Percentiles rank a stretch among this genome's conserved stretches.
Evolutionary conservation across 2,329 filamentous ascomycete genomes (phyloP).

Genomic region (Aspergillus puulaauensis): DNA sequence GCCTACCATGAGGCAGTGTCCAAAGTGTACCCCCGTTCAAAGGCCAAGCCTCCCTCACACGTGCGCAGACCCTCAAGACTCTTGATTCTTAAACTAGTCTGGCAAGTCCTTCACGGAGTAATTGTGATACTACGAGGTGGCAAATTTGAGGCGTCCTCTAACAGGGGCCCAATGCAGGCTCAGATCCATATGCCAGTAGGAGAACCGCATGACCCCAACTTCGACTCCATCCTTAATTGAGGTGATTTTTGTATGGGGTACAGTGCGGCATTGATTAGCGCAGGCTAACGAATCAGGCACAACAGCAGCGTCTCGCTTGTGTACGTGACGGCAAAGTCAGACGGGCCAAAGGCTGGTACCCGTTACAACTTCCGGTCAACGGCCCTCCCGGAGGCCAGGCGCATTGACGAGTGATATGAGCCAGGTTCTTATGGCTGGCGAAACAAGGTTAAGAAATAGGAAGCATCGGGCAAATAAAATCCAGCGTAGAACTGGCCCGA

Average conservation of each 20-base stretch:
- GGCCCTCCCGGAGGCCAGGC: not conserved
- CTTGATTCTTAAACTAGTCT: not conserved
- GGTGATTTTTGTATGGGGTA: not conserved
- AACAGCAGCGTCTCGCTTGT: not conserved
- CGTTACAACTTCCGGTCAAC: not conserved
- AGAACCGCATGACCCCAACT: constrained; percentile 2
- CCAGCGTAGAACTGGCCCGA: not conserved
- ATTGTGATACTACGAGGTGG: not conserved
- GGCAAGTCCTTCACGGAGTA: not conserved
- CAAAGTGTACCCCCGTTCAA: too few species aligned
- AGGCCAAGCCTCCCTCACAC: not conserved
- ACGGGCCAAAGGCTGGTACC: not conserved
- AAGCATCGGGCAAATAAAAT: constrained; percentile 1
- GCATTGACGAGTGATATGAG: not conserved
- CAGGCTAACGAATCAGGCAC: not conserved
- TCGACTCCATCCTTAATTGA: constrained; percentile 1
- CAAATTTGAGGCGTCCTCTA: not conserved
- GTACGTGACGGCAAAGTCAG: too few species aligned
- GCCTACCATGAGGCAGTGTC: not conserved
- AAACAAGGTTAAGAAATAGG: not conserved
- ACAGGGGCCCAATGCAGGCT: constrained; percentile 1
- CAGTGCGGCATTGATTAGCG: not conserved
- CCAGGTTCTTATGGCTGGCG: not conserved
- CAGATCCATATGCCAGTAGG: not conserved
- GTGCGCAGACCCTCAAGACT: not conserved